These are phyloP conservation scores for Candida morakotiae DNA, from an alignment of 805 yeast species.

Conservation along the genomic window DNA sequence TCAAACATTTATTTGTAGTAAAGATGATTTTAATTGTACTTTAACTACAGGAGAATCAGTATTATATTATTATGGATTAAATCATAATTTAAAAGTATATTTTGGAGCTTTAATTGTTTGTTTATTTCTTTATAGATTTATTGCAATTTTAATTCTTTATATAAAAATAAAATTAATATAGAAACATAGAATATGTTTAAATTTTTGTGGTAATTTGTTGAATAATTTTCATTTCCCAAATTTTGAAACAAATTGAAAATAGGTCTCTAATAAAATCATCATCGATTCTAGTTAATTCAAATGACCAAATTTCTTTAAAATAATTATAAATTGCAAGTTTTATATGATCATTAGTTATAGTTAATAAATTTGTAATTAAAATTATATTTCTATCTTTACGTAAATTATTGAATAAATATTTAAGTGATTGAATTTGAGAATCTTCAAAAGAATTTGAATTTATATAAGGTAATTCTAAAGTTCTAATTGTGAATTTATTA, in stretches of 20 bases:
- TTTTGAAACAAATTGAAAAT: conserved; percentile 4
- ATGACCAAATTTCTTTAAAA: conserved; percentile 3
- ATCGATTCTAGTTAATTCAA: background rate
- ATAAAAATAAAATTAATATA: conserved; percentile 22
- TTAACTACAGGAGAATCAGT: conserved; percentile 30
- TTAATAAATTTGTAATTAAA: background rate
- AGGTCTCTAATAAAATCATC: conserved; percentile 1
- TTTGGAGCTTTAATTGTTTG: conserved; percentile 36
- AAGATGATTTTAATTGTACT: conserved; percentile 14
- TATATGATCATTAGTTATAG: background rate
- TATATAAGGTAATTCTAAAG: background rate
- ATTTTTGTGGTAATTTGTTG: background rate
- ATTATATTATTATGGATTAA: conserved; percentile 25
- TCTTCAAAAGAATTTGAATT: background rate
- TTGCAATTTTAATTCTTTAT: conserved; percentile 23
- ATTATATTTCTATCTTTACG: conserved; percentile 1
- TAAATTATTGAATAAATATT: background rate
- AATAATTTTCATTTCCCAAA: conserved; percentile 4
- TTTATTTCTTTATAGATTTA: conserved; percentile 26
- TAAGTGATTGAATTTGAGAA: background rate
- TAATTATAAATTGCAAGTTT: conserved; percentile 1
- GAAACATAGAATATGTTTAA: background rate
- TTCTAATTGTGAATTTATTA: background rate
- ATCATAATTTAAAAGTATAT: conserved; percentile 19
- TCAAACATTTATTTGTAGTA: conserved; percentile 50